Conservation (phyloP, 1,139 yeast species). For the Suhomyces terraborum region DNA sequence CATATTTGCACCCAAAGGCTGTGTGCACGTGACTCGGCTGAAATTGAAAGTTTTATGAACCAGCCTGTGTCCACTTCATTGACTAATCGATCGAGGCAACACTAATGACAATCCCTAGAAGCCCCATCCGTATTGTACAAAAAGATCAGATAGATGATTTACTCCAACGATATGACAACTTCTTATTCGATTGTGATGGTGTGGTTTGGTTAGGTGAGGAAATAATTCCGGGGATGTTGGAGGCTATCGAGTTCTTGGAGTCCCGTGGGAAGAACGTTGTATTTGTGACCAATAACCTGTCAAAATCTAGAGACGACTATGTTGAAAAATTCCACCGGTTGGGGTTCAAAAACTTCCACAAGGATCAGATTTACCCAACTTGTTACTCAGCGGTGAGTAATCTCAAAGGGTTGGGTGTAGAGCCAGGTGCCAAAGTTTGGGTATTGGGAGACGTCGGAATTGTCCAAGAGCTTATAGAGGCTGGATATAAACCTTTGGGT, state of each 20-base stretch:
- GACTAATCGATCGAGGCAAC: neutral
- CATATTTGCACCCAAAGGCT: constrained; percentile 10
- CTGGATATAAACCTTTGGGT: constrained; percentile 73
- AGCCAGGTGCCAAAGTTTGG: constrained; percentile 60
- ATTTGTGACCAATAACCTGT: constrained; percentile 45
- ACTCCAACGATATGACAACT: constrained; percentile 69
- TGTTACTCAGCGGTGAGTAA: constrained; percentile 39
- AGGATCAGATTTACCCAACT: constrained; percentile 39
- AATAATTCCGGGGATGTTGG: constrained; percentile 69
- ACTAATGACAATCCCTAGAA: constrained; percentile 5
- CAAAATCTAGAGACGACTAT: constrained; percentile 38
- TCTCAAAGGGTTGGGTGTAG: constrained; percentile 27
- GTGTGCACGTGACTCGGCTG: constrained; percentile 3
- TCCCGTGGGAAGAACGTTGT: constrained; percentile 33
- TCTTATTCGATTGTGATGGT: constrained; percentile 92
- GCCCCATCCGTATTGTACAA: constrained; percentile 5
- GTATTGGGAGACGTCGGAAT: constrained; percentile 85
- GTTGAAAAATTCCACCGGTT: constrained; percentile 34
- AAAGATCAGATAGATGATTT: constrained; percentile 45
- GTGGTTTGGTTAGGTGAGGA: constrained; percentile 86
- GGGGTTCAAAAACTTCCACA: constrained; percentile 34
- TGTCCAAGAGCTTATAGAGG: constrained; percentile 64
- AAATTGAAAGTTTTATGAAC: neutral
- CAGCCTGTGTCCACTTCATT: constrained; percentile 1
- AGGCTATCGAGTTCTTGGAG: constrained; percentile 61